Evolutionary conservation across 2,329 filamentous ascomycete genomes (phyloP).

Genomic region (Pseudogymnoascus sp.): DNA sequence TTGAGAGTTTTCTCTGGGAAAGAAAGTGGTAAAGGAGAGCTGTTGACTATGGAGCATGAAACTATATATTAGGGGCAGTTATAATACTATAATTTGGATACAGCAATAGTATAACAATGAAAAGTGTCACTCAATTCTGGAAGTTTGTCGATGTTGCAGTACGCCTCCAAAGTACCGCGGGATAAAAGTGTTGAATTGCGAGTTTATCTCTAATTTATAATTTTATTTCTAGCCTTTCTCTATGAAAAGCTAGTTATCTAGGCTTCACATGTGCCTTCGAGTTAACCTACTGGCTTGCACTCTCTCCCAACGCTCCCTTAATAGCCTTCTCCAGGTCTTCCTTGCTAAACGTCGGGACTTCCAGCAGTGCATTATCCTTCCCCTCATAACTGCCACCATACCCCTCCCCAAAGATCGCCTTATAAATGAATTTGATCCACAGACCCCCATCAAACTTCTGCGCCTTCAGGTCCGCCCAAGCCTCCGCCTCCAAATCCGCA

Average conservation of each 20-base stretch:
- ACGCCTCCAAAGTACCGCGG: background rate
- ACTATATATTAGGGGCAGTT: background rate
- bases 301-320: constrained; percentile 4
- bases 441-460: constrained; percentile 25
- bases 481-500: constrained; percentile 14
- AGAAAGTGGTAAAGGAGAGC: background rate
- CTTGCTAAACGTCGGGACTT: constrained; percentile 35
- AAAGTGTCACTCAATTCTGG: background rate
- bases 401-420: constrained; percentile 26
- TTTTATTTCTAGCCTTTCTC: background rate
- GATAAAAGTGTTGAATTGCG: background rate
- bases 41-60: background rate
- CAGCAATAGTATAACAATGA: background rate
- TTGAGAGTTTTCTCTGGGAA: background rate
- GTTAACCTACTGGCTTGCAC: background rate
- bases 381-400: constrained; percentile 30
- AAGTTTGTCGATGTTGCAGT: background rate
- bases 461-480: constrained; percentile 18
- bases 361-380: constrained; percentile 35
- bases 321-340: constrained; percentile 31
- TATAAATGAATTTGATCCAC: constrained; percentile 28
- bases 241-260: background rate
- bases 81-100: background rate
- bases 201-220: background rate
- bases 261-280: background rate